Conservation (phyloP, 345 rosid genomes). For the Eucalyptus sp. region DNA sequence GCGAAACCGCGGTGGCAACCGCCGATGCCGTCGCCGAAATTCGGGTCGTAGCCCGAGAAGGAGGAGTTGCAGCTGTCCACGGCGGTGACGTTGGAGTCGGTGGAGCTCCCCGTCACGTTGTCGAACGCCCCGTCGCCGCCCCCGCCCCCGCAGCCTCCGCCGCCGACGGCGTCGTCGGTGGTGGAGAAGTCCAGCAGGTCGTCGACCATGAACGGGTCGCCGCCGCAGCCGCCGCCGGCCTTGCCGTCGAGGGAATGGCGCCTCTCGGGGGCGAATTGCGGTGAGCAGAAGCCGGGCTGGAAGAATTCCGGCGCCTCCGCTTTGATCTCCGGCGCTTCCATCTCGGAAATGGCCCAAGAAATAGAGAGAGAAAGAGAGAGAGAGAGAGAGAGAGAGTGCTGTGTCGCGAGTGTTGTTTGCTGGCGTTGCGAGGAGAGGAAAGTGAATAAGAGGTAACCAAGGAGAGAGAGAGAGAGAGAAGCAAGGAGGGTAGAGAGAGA, state of each 20-base stretch:
- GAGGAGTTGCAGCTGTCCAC: constrained; percentile 67
- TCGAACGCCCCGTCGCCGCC: neutral
- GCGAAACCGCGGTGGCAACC: constrained; percentile 17
- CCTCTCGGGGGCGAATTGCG: constrained; percentile 22
- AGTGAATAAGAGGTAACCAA: neutral
- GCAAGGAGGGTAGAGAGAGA: neutral
- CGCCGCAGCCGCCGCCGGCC: neutral
- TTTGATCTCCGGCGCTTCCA: constrained; percentile 9
- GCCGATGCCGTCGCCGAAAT: constrained; percentile 12
- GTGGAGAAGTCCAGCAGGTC: constrained; percentile 86
- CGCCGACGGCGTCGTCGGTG: constrained; percentile 37
- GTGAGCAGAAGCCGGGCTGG: constrained; percentile 1
- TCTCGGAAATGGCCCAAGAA: neutral
- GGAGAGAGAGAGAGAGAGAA: neutral
- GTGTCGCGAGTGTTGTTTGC: neutral
- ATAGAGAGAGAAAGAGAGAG: neutral
- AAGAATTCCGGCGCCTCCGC: constrained; percentile 11
- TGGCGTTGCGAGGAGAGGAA: neutral
- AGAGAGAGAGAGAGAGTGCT: neutral
- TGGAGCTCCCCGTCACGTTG: constrained; percentile 8
- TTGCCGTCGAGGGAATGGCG: constrained; percentile 20
- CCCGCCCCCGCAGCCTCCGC: constrained; percentile 11
- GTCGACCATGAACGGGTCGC: constrained; percentile 77
- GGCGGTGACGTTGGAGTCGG: constrained; percentile 38
- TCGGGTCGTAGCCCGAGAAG: constrained; percentile 25